A percentile compares a stretch with the other conserved stretches of the same genome.
phyloP scores from a whole-genome alignment of 1,284 basidiomycete genomes.

The Pterulicium gracile region DNA sequence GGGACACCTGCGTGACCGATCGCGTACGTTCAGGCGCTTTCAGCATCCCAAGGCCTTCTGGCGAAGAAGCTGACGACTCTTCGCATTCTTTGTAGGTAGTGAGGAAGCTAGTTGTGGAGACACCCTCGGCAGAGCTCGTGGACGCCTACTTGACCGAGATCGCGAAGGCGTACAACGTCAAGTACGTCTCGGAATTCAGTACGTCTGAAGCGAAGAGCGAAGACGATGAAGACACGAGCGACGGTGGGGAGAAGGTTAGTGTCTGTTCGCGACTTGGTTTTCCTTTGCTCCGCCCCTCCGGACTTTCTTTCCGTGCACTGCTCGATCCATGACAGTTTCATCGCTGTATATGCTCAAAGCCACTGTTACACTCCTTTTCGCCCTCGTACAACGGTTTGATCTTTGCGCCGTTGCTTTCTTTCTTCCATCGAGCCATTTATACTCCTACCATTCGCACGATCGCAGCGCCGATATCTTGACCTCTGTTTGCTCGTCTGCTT shows the following conservation, averaged over 20 bases:
- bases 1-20: constrained; percentile 67
- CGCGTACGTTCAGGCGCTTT: constrained; percentile 38
- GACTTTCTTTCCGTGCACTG: too few species aligned
- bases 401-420: too few species aligned
- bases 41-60: background rate
- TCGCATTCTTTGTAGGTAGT: constrained; percentile 36
- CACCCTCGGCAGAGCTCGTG: constrained; percentile 67
- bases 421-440: too few species aligned
- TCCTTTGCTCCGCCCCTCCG: constrained; percentile 1
- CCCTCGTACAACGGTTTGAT: too few species aligned
- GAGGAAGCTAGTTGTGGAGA: constrained; percentile 59
- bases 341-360: too few species aligned
- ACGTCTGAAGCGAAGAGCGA: background rate
- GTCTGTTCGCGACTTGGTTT: background rate
- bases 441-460: too few species aligned
- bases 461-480: too few species aligned
- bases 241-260: constrained; percentile 24
- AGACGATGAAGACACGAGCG: constrained; percentile 1
- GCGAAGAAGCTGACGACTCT: constrained; percentile 1
- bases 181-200: constrained; percentile 11
- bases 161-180: constrained; percentile 76
- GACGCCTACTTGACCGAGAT: constrained; percentile 86
- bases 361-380: too few species aligned
- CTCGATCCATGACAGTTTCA: too few species aligned
- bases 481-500: too few species aligned